These are phyloP conservation scores for Diplodia scrobiculata DNA, from an alignment of 2,329 filamentous ascomycete genomes.

Conservation along the genomic window DNA sequence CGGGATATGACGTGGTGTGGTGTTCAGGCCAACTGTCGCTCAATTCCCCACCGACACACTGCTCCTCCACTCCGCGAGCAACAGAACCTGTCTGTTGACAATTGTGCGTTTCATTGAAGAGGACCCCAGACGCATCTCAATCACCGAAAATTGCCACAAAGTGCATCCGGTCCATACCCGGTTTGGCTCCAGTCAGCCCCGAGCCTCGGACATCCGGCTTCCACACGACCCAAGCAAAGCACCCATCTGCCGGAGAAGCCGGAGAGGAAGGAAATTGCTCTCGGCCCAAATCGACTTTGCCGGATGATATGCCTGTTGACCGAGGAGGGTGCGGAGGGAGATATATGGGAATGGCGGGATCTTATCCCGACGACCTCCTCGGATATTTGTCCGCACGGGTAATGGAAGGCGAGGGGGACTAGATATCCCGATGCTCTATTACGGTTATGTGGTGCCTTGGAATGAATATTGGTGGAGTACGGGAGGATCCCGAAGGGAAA, in stretches of 20 bases:
- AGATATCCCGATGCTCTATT: background rate
- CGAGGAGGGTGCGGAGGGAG: background rate
- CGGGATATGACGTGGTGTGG: background rate
- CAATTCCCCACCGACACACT: no score
- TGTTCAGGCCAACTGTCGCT: slow-evolving; percentile 1
- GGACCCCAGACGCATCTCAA: no score
- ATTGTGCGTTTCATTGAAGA: no score
- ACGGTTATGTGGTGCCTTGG: background rate
- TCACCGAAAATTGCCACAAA: no score
- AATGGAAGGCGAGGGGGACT: background rate
- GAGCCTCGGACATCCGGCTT: background rate
- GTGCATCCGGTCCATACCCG: background rate
- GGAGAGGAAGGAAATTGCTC: background rate
- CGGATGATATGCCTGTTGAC: background rate
- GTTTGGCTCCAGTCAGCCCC: background rate
- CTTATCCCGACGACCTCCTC: background rate
- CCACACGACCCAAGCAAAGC: background rate
- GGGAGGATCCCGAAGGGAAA: background rate
- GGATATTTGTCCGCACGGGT: slow-evolving; percentile 6
- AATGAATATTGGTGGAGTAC: background rate
- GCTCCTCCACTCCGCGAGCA: no score
- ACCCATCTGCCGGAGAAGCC: background rate
- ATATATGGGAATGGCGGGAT: background rate
- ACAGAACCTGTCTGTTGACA: no score
- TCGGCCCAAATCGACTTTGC: background rate